These are phyloP conservation scores for Suillus cothurnatus DNA, from an alignment of 768 basidiomycete species.

Conservation along the genomic window DNA sequence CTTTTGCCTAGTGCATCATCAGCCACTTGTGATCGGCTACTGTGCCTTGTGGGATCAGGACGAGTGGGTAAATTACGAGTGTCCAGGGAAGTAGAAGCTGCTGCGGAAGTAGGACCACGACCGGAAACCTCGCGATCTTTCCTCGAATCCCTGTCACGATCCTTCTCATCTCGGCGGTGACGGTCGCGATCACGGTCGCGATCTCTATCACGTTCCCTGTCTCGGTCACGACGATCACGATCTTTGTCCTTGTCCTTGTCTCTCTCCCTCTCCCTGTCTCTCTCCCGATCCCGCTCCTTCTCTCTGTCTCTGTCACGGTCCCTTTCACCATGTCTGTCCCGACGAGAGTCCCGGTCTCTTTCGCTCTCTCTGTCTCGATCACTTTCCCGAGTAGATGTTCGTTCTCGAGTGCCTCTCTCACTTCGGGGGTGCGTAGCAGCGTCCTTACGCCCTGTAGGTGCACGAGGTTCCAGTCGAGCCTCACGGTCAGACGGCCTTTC, in stretches of 20 bases:
- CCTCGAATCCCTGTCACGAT: conserved; percentile 62
- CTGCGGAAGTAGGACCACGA: conserved; percentile 36
- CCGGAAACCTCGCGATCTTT: conserved; percentile 57
- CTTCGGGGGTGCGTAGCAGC: conserved; percentile 54
- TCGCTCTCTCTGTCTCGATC: conserved; percentile 47
- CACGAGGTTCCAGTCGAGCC: conserved; percentile 44
- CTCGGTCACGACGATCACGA: conserved; percentile 41
- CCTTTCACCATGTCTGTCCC: conserved; percentile 48
- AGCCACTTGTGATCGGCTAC: conserved; percentile 41
- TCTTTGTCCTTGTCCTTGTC: conserved; percentile 42
- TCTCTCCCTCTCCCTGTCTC: conserved; percentile 41
- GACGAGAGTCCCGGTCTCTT: conserved; percentile 49
- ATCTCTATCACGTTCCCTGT: conserved; percentile 54
- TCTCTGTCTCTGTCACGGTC: conserved; percentile 50
- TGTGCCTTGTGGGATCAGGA: conserved; percentile 60
- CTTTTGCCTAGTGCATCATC: conserved; percentile 79
- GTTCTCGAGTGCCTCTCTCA: conserved; percentile 50
- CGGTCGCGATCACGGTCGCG: conserved; percentile 43
- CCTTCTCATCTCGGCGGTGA: conserved; percentile 61
- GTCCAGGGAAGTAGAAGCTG: conserved; percentile 40
- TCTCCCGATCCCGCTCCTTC: conserved; percentile 49
- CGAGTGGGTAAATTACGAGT: conserved; percentile 59
- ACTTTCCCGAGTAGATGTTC: conserved; percentile 34
- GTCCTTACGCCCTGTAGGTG: conserved; percentile 46
- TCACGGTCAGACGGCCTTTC: conserved; percentile 60